Conservation (phyloP, 2,329 filamentous ascomycete species). For the Beauveria varroae region DNA sequence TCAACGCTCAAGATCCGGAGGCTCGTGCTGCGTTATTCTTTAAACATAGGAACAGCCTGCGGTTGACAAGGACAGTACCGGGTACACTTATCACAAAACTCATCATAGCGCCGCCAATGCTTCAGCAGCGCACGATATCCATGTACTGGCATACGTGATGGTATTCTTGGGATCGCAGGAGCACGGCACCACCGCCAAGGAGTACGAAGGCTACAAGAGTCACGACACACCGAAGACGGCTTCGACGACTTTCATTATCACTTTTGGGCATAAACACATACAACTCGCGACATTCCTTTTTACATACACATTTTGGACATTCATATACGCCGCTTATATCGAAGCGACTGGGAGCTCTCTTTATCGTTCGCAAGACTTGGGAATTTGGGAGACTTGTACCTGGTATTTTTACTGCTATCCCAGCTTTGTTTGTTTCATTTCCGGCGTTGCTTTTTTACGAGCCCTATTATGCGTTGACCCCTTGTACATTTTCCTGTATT, state of each 20-base stretch:
- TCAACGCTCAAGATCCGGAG: slow-evolving; percentile 31
- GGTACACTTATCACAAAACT: background rate
- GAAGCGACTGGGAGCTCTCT: slow-evolving; percentile 11
- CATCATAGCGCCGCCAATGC: background rate
- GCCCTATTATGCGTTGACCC: background rate
- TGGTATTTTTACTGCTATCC: slow-evolving; percentile 16
- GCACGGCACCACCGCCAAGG: background rate
- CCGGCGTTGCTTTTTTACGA: slow-evolving; percentile 10
- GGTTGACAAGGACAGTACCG: background rate
- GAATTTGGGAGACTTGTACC: slow-evolving; percentile 14
- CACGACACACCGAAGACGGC: background rate
- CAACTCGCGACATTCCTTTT: slow-evolving; percentile 7
- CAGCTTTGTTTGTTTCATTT: slow-evolving; percentile 13
- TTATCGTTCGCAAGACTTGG: background rate
- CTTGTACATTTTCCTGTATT: slow-evolving; percentile 5
- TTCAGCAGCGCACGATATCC: background rate
- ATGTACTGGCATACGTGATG: background rate
- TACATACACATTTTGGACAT: slow-evolving; percentile 10
- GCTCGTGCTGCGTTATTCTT: slow-evolving; percentile 44
- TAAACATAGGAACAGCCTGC: slow-evolving; percentile 33
- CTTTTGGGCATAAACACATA: slow-evolving; percentile 1
- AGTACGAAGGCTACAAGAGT: background rate
- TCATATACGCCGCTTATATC: slow-evolving; percentile 2
- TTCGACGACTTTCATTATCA: slow-evolving; percentile 1
- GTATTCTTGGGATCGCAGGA: background rate